Evolutionary conservation across 2,329 filamentous ascomycete species (phyloP).

Genomic region (Whalleya microplaca): DNA sequence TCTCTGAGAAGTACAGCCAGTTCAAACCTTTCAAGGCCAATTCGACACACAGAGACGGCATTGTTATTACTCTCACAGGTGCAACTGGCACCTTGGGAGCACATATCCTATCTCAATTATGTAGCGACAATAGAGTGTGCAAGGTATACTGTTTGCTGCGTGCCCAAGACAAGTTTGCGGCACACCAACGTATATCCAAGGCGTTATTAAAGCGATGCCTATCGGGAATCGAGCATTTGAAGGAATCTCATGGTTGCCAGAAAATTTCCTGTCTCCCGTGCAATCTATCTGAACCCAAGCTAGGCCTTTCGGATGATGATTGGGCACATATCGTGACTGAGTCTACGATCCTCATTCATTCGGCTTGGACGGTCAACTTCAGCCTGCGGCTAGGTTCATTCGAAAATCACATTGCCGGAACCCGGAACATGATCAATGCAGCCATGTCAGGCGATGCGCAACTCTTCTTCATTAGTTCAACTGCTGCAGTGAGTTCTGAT

Average conservation of each 20-base stretch:
- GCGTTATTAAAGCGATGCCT: conserved; percentile 42
- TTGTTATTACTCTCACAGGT: conserved; percentile 33
- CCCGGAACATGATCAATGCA: conserved; percentile 53
- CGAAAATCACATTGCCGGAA: conserved; percentile 52
- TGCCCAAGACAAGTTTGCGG: conserved; percentile 45
- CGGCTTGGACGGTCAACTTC: conserved; percentile 70
- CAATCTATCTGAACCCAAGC: conserved; percentile 47
- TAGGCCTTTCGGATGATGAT: conserved; percentile 50
- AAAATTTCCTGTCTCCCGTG: conserved; percentile 53
- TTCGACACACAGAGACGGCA: conserved; percentile 7
- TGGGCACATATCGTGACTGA: conserved; percentile 47
- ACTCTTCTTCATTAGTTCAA: conserved; percentile 35
- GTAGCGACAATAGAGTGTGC: conserved; percentile 39
- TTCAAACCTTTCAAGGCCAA: conserved; percentile 8
- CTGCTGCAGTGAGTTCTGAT: conserved; percentile 21
- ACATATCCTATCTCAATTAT: conserved; percentile 52
- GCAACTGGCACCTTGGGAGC: conserved; percentile 46
- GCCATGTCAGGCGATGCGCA: conserved; percentile 28
- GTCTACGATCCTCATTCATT: conserved; percentile 60
- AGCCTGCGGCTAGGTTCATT: conserved; percentile 59
- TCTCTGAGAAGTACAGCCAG: conserved; percentile 35
- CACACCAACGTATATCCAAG: conserved; percentile 47
- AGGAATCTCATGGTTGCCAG: conserved; percentile 30
- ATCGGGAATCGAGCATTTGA: conserved; percentile 1
- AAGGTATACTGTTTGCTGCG: conserved; percentile 62